A percentile compares a stretch with the other conserved stretches of the same genome.
Evolutionary conservation across 2,329 filamentous ascomycete genomes (phyloP).

Genomic region (Ophioceras dolichostomum): DNA sequence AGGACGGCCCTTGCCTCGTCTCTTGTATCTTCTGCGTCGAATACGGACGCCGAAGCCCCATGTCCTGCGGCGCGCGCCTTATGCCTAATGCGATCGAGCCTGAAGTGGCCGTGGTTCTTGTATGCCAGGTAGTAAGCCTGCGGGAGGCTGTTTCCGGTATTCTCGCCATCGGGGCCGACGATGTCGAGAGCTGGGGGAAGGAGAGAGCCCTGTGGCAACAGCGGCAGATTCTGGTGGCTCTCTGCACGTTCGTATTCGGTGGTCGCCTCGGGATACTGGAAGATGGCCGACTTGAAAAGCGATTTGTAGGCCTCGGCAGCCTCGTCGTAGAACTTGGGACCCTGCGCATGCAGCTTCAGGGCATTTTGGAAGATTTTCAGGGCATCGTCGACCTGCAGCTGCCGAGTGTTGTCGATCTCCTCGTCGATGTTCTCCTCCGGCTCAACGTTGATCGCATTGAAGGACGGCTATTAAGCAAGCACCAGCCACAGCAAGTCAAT

Average conservation of each 20-base stretch:
- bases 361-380: slow-evolving; percentile 89
- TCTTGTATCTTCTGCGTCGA: slow-evolving; percentile 5
- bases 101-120: slow-evolving; percentile 91
- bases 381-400: slow-evolving; percentile 78
- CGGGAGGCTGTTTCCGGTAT: slow-evolving; percentile 66
- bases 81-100: slow-evolving; percentile 61
- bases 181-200: slow-evolving; percentile 40
- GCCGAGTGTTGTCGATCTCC: slow-evolving; percentile 88
- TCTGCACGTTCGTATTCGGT: slow-evolving; percentile 73
- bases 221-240: slow-evolving; percentile 35
- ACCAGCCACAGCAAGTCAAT: slow-evolving; percentile 1
- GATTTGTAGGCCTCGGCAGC: slow-evolving; percentile 72
- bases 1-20: slow-evolving; percentile 32
- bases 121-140: slow-evolving; percentile 88
- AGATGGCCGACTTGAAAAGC: slow-evolving; percentile 86
- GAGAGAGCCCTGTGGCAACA: slow-evolving; percentile 30
- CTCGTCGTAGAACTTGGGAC: slow-evolving; percentile 60
- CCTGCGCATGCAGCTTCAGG: slow-evolving; percentile 82
- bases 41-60: background rate
- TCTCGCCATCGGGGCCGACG: slow-evolving; percentile 53
- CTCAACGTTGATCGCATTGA: slow-evolving; percentile 86
- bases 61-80: slow-evolving; percentile 13
- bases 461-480: no score
- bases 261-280: slow-evolving; percentile 76
- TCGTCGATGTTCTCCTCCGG: slow-evolving; percentile 83